A percentile compares a stretch with the other conserved stretches of the same genome.
Conservation (phyloP, 208 protist species). For the Crithidia brevicula region DNA sequence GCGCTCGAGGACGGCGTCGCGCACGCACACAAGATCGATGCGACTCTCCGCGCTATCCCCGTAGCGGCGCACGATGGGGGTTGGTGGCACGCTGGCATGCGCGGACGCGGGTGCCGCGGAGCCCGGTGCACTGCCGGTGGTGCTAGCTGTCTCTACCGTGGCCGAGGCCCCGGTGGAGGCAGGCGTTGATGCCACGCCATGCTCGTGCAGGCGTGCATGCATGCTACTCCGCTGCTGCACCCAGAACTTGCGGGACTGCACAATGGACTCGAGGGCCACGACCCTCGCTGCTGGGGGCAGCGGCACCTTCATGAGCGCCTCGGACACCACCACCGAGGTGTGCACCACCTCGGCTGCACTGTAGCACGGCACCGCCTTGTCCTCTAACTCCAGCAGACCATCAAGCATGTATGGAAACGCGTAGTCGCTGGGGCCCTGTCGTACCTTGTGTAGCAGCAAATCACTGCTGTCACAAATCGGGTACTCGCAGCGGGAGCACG, state of each 20-base stretch:
- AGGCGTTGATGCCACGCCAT: slow-evolving; percentile 7
- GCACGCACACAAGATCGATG: slow-evolving; percentile 70
- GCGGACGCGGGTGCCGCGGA: background rate
- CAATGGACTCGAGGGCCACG: slow-evolving; percentile 63
- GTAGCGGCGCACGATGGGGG: slow-evolving; percentile 45
- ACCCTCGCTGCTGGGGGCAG: slow-evolving; percentile 60
- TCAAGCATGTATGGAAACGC: slow-evolving; percentile 83
- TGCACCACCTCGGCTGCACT: slow-evolving; percentile 65
- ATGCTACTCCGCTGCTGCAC: slow-evolving; percentile 32
- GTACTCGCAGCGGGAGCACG: slow-evolving; percentile 80
- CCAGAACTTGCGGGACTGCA: slow-evolving; percentile 54
- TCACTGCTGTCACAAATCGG: slow-evolving; percentile 67
- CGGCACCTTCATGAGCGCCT: slow-evolving; percentile 54
- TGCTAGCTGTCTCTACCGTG: background rate
- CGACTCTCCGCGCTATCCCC: slow-evolving; percentile 48
- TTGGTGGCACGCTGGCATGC: background rate
- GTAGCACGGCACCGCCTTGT: slow-evolving; percentile 78
- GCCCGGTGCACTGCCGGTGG: background rate
- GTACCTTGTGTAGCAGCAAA: slow-evolving; percentile 44
- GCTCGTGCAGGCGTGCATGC: slow-evolving; percentile 14
- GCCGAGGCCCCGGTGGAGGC: background rate
- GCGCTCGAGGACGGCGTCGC: slow-evolving; percentile 34
- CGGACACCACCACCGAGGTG: slow-evolving; percentile 55
- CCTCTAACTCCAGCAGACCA: slow-evolving; percentile 69
- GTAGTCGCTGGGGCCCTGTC: slow-evolving; percentile 53